phyloP scores from a whole-genome alignment of 257 asterid species.

The Capsicum pubescens region DNA sequence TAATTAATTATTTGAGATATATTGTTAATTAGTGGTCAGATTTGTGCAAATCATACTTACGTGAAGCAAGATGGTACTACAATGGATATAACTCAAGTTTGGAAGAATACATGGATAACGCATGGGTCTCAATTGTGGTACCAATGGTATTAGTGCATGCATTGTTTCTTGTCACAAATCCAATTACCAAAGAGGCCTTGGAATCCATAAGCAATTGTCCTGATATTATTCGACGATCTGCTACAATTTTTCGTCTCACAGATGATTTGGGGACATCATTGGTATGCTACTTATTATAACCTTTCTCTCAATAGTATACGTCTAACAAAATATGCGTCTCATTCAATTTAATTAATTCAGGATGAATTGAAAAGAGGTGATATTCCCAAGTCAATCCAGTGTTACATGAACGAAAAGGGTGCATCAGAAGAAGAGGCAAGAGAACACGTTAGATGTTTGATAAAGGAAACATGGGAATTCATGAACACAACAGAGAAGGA shows the following conservation, averaged over 20 bases:
- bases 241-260: constrained; percentile 42
- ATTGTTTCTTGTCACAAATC: constrained; percentile 41
- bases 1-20: too few species aligned
- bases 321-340: rapidly evolving
- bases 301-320: not conserved
- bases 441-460: not conserved
- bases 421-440: not conserved
- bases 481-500: not conserved
- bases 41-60: constrained; percentile 36
- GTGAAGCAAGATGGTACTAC: constrained; percentile 51
- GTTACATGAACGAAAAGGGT: not conserved
- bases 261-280: constrained; percentile 59
- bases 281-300: constrained; percentile 29
- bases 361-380: not conserved
- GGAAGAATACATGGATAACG: constrained; percentile 48
- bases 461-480: not conserved
- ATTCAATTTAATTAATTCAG: not conserved
- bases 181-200: constrained; percentile 40
- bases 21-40: constrained; percentile 44
- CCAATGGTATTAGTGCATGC: constrained; percentile 40
- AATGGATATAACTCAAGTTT: constrained; percentile 38
- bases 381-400: not conserved
- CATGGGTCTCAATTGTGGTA: constrained; percentile 45
- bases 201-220: constrained; percentile 35
- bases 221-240: constrained; percentile 39